Evolutionary conservation across 2,329 filamentous ascomycete genomes (phyloP), one percentile per base, ranked within the genome.

Genomic region (Cladosporium colombiae): DNA sequence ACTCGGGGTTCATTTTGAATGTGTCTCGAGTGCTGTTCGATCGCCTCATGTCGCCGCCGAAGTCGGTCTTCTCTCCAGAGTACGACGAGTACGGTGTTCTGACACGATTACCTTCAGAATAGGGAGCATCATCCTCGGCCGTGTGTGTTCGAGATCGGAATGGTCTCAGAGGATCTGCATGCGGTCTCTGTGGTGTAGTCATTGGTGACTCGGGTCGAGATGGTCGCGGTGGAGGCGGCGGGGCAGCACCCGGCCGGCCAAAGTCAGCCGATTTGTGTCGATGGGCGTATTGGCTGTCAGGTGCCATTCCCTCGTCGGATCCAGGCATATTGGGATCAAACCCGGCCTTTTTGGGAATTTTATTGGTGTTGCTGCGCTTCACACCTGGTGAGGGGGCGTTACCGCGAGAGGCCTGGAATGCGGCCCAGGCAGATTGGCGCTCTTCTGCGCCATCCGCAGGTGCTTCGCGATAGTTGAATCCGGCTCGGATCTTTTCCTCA

Each of bases 251-350:
- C 13, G 65, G 62, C 16, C 65, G 60, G 13, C 70, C 71, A 58
- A 72, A 70, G 53, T 76, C 74, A 40, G 69, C 74, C 2, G 74
- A 75, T 27, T 69, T 69, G 64, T 75, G 70, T 10, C 72, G 66
- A 27, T 74, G 71, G 14, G 69, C 65, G 53, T 76, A 75, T 33
- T 70, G 69, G 40, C 66, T 70, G 6, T 67, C 64, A 29, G 68
- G 69, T 25, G 85, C 85, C 73, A 84, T 84, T 40, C 84, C 81
- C 70, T 88, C 86, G 71, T 88, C 86, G 40, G 81, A 84, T n/a
- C 83, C 85, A 35, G 85, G 81, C 7, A 81, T 81, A n/a, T 81
- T 81, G 23, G 86, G 85, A 64, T 86, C 84, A 71, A 88, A 89
- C 5, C 85, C 86, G 53, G 80, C 78, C 73, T 81, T 85, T 70